These are phyloP conservation scores for Talaromyces sp. DNA, from an alignment of 2,329 filamentous ascomycete species.

Conservation along the genomic window DNA sequence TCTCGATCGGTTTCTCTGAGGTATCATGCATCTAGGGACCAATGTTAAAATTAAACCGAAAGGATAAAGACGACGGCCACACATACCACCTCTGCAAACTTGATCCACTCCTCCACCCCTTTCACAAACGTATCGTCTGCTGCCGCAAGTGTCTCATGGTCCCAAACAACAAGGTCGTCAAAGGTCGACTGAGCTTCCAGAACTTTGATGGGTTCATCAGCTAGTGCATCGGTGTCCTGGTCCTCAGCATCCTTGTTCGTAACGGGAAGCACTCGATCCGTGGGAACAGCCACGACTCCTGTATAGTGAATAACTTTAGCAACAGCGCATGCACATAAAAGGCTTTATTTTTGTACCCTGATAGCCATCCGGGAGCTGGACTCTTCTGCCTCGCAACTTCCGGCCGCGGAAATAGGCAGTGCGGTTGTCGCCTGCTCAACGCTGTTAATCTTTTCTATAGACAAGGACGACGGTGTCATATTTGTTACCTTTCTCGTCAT, in stretches of 20 bases:
- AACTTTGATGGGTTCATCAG: conserved; percentile 47
- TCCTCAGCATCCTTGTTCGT: conserved; percentile 31
- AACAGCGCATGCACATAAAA: background rate
- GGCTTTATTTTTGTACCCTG: conserved; percentile 37
- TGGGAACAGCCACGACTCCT: conserved; percentile 55
- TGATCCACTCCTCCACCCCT: conserved; percentile 74
- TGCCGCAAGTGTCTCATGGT: conserved; percentile 63
- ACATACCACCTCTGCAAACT: conserved; percentile 62
- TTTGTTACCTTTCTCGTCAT: conserved; percentile 36
- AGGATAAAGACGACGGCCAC: background rate
- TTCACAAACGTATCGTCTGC: conserved; percentile 65
- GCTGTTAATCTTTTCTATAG: background rate
- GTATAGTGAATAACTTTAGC: background rate
- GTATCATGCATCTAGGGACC: background rate
- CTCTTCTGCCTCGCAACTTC: conserved; percentile 62
- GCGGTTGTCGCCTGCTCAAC: conserved; percentile 27
- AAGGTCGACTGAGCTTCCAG: conserved; percentile 64
- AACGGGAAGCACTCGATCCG: conserved; percentile 28
- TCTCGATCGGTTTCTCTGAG: background rate
- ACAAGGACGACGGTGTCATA: background rate
- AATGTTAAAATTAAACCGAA: background rate
- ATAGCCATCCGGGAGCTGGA: conserved; percentile 67
- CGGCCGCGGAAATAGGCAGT: conserved; percentile 72
- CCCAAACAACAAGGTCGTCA: conserved; percentile 75
- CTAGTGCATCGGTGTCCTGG: conserved; percentile 37